phyloP scores from a whole-genome alignment of 139 green algal species.

The Auxenochlorella pyrenoidosa region DNA sequence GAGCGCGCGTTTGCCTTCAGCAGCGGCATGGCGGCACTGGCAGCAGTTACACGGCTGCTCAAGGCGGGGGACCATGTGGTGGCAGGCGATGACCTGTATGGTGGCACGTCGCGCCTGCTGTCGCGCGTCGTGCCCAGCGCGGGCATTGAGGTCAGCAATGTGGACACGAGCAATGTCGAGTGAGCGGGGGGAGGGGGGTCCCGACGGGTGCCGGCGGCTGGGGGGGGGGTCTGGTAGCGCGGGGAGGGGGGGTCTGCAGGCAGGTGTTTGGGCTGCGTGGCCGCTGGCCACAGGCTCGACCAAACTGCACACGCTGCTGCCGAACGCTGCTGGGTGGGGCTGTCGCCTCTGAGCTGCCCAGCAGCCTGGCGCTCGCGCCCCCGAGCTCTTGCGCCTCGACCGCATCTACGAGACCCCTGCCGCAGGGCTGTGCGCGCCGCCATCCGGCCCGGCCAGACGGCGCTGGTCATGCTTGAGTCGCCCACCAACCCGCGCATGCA shows the following conservation, averaged over 20 bases:
- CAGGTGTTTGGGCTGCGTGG: not conserved
- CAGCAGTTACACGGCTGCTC: conserved; percentile 58
- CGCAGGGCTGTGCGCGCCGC: conserved; percentile 68
- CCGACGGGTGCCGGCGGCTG: not conserved
- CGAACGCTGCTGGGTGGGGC: no score
- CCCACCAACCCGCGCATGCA: conserved; percentile 99
- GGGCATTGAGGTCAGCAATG: conserved; percentile 88
- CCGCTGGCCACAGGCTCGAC: no score
- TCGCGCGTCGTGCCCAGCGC: conserved; percentile 57
- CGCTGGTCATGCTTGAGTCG: conserved; percentile 96
- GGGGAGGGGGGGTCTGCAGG: no score
- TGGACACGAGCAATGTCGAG: conserved; percentile 91
- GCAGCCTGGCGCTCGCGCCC: not conserved
- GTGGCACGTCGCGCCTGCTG: conserved; percentile 93
- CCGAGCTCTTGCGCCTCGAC: no score
- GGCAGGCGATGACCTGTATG: conserved; percentile 97
- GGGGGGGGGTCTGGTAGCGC: no score
- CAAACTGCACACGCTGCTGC: not conserved
- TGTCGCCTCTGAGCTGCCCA: not conserved
- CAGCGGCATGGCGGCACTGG: conserved; percentile 95
- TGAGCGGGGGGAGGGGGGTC: not conserved
- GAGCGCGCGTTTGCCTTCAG: conserved; percentile 90
- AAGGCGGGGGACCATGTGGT: conserved; percentile 80
- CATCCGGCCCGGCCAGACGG: conserved; percentile 80
- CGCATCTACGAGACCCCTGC: no score